A percentile compares a stretch with the other conserved stretches of the same genome.
These are phyloP conservation scores for Trichoderma pleuroti DNA, from an alignment of 2,329 filamentous ascomycete species.

Conservation along the genomic window DNA sequence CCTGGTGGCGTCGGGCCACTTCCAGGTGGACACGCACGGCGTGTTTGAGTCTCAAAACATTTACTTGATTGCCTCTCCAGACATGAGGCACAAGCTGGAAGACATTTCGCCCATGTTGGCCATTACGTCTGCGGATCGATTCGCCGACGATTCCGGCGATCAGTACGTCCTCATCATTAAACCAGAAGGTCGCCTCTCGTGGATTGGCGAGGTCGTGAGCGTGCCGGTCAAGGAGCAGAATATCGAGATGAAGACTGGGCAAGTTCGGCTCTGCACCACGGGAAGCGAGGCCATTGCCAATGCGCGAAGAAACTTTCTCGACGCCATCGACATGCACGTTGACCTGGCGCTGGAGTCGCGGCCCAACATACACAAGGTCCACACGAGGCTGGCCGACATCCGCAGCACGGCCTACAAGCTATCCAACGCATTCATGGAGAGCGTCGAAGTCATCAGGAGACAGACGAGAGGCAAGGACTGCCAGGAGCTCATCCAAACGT, in stretches of 20 bases:
- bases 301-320: conserved; percentile 73
- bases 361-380: conserved; percentile 90
- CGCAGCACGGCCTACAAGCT: conserved; percentile 94
- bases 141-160: conserved; percentile 69
- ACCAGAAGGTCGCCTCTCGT: conserved; percentile 73
- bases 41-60: conserved; percentile 70
- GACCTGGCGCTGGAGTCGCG: conserved; percentile 88
- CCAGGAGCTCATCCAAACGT: conserved; percentile 94
- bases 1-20: conserved; percentile 78
- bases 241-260: conserved; percentile 80
- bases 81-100: conserved; percentile 68
- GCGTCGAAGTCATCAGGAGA: conserved; percentile 84
- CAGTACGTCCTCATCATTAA: conserved; percentile 77
- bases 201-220: conserved; percentile 74
- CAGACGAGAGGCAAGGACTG: conserved; percentile 83
- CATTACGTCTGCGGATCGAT: conserved; percentile 55
- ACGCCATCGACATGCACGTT: conserved; percentile 77
- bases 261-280: conserved; percentile 83
- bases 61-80: conserved; percentile 80
- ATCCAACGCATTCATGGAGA: conserved; percentile 98
- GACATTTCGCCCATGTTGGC: conserved; percentile 85
- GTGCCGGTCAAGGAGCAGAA: conserved; percentile 72
- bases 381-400: conserved; percentile 85
- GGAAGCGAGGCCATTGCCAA: conserved; percentile 76
- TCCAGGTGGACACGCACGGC: conserved; percentile 68